Evolutionary conservation across 257 asterid species (phyloP).

Genomic region (Sherardia arvensis): DNA sequence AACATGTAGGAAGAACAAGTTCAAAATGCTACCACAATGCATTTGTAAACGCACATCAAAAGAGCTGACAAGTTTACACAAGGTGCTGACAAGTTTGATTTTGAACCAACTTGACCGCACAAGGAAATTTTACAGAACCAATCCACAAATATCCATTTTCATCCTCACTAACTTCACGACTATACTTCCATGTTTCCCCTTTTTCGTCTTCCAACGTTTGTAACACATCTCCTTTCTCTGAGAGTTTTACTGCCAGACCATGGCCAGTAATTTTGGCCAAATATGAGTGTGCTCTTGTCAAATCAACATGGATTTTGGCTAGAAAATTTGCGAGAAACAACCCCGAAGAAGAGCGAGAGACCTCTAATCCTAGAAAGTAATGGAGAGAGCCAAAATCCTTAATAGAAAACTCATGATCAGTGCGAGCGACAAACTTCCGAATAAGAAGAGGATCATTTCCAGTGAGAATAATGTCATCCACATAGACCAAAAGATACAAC

Average conservation of each 20-base stretch:
- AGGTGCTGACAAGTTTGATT: neutral
- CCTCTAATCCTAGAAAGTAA: no score
- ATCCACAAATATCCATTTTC: conserved; percentile 53
- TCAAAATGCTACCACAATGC: no score
- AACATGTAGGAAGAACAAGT: no score
- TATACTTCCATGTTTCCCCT: conserved; percentile 37
- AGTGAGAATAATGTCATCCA: no score
- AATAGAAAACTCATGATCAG: no score
- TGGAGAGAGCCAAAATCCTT: no score
- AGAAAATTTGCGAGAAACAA: conserved; percentile 28
- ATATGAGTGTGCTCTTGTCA: conserved; percentile 21
- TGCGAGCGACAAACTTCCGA: no score
- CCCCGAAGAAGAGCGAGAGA: no score
- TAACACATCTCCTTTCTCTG: conserved; percentile 37
- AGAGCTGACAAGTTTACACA: neutral
- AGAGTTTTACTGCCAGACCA: conserved; percentile 47
- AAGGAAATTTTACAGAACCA: conserved; percentile 50
- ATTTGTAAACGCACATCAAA: neutral
- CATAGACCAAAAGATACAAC: no score
- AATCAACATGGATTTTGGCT: conserved; percentile 27
- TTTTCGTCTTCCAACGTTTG: conserved; percentile 28
- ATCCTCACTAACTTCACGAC: conserved; percentile 54
- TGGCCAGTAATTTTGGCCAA: conserved; percentile 20
- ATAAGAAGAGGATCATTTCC: no score
- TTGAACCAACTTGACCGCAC: conserved; percentile 21